Conservation (phyloP, 2,329 filamentous ascomycete genomes). For the Shiraia sp. region DNA sequence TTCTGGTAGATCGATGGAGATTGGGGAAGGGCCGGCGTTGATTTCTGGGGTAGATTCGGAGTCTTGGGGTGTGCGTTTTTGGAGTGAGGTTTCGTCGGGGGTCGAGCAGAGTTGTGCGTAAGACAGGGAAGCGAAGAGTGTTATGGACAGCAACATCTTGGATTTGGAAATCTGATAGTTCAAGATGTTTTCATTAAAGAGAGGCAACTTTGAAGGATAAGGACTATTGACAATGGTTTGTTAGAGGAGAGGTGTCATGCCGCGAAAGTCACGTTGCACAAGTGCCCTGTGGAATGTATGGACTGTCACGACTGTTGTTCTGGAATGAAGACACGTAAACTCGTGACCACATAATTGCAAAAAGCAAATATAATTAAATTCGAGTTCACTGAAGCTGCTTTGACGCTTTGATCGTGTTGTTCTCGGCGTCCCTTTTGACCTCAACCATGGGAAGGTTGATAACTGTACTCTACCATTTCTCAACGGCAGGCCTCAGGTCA, state of each 20-base stretch:
- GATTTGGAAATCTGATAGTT: not conserved
- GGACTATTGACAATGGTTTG: not conserved
- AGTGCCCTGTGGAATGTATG: not conserved
- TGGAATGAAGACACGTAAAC: conserved; percentile 1
- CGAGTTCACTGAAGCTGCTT: too few species aligned
- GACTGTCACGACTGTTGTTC: not conserved
- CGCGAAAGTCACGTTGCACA: not conserved
- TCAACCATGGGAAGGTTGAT: too few species aligned
- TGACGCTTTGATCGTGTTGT: too few species aligned
- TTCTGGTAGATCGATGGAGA: not conserved
- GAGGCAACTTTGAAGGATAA: not conserved
- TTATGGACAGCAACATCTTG: not conserved
- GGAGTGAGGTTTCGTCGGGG: not conserved
- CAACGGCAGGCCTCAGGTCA: conserved; percentile 77
- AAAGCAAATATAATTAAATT: too few species aligned
- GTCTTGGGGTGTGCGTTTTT: not conserved
- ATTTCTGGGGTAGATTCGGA: not conserved
- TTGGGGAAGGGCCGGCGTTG: not conserved
- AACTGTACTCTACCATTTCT: conserved; percentile 70
- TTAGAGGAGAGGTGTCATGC: not conserved
- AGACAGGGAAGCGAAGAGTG: not conserved
- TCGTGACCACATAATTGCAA: not conserved
- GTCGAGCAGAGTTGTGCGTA: not conserved
- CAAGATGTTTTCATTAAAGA: too few species aligned
- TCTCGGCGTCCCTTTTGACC: too few species aligned